phyloP scores from a whole-genome alignment of 345 rosid species.

The Gossypium bickii region DNA sequence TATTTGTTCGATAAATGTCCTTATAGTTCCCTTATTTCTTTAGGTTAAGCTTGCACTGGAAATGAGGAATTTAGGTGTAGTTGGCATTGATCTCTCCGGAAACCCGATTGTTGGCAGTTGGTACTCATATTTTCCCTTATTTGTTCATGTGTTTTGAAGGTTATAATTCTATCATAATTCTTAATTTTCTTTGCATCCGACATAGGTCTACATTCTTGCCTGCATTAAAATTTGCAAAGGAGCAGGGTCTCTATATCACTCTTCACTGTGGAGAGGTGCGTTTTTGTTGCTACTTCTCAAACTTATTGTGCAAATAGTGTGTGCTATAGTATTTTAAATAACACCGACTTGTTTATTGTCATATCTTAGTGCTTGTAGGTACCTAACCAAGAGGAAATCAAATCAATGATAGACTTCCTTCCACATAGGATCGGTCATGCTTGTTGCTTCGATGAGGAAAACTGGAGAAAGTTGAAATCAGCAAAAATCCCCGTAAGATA shows the following conservation, averaged over 20 bases:
- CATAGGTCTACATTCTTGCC: conserved; percentile 56
- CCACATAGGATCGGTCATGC: conserved; percentile 95
- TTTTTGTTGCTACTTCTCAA: conserved; percentile 18
- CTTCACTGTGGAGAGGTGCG: conserved; percentile 97
- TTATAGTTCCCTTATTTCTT: neutral
- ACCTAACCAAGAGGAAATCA: conserved; percentile 72
- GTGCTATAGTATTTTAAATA: conserved; percentile 15
- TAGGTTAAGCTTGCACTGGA: conserved; percentile 90
- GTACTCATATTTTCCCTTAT: conserved; percentile 28
- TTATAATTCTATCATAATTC: neutral
- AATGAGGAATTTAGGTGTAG: conserved; percentile 70
- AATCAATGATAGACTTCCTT: conserved; percentile 73
- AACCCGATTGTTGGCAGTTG: conserved; percentile 87
- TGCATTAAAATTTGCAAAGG: conserved; percentile 66
- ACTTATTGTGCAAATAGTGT: neutral
- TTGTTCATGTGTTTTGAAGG: neutral
- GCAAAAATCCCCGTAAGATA: conserved; percentile 62
- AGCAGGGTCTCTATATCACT: conserved; percentile 69
- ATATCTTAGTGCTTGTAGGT: conserved; percentile 79
- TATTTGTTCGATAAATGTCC: conserved; percentile 6
- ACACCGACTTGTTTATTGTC: conserved; percentile 30
- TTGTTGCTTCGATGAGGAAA: conserved; percentile 57
- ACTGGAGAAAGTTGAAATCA: conserved; percentile 59
- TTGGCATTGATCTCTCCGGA: conserved; percentile 96
- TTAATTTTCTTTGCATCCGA: conserved; percentile 12